Percentiles rank a stretch among this genome's conserved stretches.
These are phyloP conservation scores for Cantharellus cinnabarinus DNA, from an alignment of 768 basidiomycete genomes.

Conservation along the genomic window DNA sequence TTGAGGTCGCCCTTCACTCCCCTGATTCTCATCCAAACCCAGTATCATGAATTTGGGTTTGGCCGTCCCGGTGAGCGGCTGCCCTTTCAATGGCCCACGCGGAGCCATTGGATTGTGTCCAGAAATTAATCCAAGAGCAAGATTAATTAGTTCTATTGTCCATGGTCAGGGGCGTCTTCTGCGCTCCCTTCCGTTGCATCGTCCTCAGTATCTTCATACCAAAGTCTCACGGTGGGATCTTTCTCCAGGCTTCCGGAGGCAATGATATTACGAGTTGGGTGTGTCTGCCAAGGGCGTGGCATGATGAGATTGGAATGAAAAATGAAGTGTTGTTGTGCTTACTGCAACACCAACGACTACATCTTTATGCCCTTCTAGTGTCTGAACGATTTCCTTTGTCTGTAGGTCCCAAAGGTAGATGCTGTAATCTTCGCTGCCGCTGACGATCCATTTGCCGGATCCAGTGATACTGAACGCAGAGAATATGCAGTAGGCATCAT, in stretches of 20 bases:
- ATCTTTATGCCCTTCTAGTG: conserved; percentile 70
- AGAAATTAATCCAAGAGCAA: no score
- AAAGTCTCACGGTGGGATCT: conserved; percentile 65
- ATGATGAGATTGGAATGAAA: background rate
- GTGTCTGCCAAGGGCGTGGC: conserved; percentile 29
- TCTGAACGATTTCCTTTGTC: conserved; percentile 51
- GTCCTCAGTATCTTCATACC: conserved; percentile 29
- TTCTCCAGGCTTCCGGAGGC: conserved; percentile 85
- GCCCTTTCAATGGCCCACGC: no score
- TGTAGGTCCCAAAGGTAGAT: conserved; percentile 83
- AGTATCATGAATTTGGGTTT: no score
- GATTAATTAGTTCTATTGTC: no score
- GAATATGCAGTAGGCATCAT: conserved; percentile 65
- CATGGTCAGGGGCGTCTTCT: background rate
- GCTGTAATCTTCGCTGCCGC: conserved; percentile 81
- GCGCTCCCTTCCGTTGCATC: background rate
- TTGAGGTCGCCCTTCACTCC: no score
- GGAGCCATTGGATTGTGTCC: no score
- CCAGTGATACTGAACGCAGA: conserved; percentile 52
- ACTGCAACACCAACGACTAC: background rate
- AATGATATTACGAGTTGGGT: conserved; percentile 53
- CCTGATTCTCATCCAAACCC: no score
- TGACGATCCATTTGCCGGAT: conserved; percentile 46
- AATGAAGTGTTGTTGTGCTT: background rate
- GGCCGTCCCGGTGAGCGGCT: no score